Conservation (phyloP, 352 stramenopile genomes). For the Globisporangium cederbergense region DNA sequence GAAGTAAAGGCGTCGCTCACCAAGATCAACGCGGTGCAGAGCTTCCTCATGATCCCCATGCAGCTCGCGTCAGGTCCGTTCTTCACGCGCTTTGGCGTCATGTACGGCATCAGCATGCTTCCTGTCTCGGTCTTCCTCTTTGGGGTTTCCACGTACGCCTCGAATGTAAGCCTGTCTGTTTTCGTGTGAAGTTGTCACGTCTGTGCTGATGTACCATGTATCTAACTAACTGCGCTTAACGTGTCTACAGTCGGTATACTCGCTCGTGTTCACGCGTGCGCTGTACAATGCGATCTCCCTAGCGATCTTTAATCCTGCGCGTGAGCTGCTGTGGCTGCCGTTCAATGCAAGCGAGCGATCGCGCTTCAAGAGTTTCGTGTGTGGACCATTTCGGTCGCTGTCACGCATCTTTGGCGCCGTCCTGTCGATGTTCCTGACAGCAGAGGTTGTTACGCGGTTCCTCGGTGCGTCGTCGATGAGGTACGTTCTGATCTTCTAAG, state of each 20-base stretch:
- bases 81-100: conserved; percentile 83
- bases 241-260: conserved; percentile 36
- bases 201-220: background rate
- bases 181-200: too few species aligned
- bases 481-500: conserved; percentile 20
- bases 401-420: conserved; percentile 74
- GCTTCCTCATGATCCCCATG: conserved; percentile 85
- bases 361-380: conserved; percentile 79
- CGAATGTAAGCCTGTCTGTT: conserved; percentile 30
- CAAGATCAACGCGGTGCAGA: conserved; percentile 79
- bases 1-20: conserved; percentile 72
- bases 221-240: background rate
- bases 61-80: conserved; percentile 73
- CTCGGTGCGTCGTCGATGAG: conserved; percentile 56
- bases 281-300: conserved; percentile 81
- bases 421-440: conserved; percentile 67
- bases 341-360: conserved; percentile 69
- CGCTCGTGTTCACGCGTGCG: conserved; percentile 62
- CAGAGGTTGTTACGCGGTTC: conserved; percentile 33
- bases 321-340: conserved; percentile 84
- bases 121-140: conserved; percentile 74
- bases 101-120: conserved; percentile 78
- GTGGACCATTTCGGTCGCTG: conserved; percentile 73
- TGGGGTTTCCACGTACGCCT: conserved; percentile 53
- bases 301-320: conserved; percentile 79